A percentile compares a stretch with the other conserved stretches of the same genome.
Conservation (phyloP, 495 filamentous ascomycete species). For the Xylaria bambusicola region DNA sequence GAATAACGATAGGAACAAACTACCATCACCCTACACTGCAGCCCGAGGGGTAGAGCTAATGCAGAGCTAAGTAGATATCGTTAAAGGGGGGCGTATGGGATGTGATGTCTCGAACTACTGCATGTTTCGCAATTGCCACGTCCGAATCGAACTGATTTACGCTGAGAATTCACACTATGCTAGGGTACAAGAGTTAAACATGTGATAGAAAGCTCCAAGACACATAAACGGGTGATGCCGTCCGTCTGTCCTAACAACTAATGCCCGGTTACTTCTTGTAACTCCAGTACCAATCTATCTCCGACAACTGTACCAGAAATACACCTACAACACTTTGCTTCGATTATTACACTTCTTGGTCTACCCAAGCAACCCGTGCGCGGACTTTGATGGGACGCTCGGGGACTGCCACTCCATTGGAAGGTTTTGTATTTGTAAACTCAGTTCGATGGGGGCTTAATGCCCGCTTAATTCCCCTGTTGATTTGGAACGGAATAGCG, state of each 20-base stretch:
- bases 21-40: background rate
- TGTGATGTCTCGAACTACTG: no score
- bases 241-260: background rate
- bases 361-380: conserved; percentile 7
- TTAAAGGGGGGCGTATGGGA: no score
- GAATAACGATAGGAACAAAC: background rate
- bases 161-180: no score
- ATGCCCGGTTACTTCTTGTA: background rate
- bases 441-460: conserved; percentile 1
- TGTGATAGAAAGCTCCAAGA: no score
- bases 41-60: background rate
- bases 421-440: background rate
- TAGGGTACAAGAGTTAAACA: no score
- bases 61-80: no score
- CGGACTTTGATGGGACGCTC: conserved; percentile 8
- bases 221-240: background rate
- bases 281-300: background rate
- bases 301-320: background rate
- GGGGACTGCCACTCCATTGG: background rate
- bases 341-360: conserved; percentile 2
- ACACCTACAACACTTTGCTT: background rate
- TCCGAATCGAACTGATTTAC: no score
- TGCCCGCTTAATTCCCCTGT: conserved; percentile 21
- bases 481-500: conserved; percentile 3
- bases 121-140: no score